Evolutionary conservation across 1,284 basidiomycete species (phyloP).

Genomic region (Testicularia cyperi): DNA sequence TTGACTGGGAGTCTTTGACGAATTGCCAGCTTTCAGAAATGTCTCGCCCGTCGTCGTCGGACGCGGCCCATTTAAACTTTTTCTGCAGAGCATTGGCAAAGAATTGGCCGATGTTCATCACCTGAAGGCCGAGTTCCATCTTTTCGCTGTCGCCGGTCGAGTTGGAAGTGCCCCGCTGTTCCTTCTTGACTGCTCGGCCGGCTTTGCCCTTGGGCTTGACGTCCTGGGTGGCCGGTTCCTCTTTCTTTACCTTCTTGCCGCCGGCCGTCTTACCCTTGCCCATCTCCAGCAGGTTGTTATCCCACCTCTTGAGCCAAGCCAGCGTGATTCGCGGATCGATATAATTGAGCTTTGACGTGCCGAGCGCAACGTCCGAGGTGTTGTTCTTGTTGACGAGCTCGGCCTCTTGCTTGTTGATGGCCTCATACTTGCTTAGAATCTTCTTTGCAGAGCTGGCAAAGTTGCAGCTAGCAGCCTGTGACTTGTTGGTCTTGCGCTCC

Average conservation of each 20-base stretch:
- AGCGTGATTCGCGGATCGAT: conserved; percentile 59
- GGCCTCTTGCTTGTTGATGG: conserved; percentile 54
- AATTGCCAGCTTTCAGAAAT: conserved; percentile 49
- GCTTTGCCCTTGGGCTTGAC: conserved; percentile 30
- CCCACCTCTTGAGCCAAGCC: conserved; percentile 59
- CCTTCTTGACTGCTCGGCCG: conserved; percentile 7
- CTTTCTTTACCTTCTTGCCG: conserved; percentile 44
- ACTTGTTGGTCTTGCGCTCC: conserved; percentile 78
- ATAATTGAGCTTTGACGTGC: conserved; percentile 60
- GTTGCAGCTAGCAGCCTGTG: conserved; percentile 63
- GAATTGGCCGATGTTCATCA: conserved; percentile 53
- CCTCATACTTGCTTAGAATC: conserved; percentile 63
- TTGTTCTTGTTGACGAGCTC: conserved; percentile 57
- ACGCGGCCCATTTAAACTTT: conserved; percentile 57
- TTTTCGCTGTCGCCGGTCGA: conserved; percentile 49
- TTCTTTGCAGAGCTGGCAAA: conserved; percentile 67
- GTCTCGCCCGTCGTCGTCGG: conserved; percentile 42
- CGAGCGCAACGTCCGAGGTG: conserved; percentile 54
- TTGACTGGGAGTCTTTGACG: conserved; percentile 49
- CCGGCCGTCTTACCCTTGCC: conserved; percentile 21
- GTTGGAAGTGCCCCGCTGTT: conserved; percentile 30
- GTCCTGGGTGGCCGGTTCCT: conserved; percentile 39
- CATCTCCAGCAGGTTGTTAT: conserved; percentile 34
- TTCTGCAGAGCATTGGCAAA: conserved; percentile 59
- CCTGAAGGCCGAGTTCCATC: conserved; percentile 54